Conservation (phyloP, 371 early-diverging fungal species). For the Conidiobolus incongruus region DNA sequence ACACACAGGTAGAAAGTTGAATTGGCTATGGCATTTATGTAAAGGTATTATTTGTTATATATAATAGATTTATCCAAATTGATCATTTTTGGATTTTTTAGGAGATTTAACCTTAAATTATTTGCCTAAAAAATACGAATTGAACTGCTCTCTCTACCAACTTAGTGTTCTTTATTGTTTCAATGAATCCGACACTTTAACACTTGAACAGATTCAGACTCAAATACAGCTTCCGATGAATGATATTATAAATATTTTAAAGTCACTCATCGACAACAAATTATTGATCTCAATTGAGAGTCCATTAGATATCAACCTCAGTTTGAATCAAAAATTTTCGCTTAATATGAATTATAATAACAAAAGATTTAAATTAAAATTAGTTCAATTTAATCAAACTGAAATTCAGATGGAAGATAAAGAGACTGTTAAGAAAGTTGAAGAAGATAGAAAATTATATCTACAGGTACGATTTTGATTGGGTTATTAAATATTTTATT, state of each 20-base stretch:
- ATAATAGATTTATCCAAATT: not conserved
- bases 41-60: slow-evolving; percentile 21
- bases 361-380: slow-evolving; percentile 63
- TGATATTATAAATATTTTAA: slow-evolving; percentile 27
- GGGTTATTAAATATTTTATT: not conserved
- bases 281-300: not conserved
- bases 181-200: slow-evolving; percentile 21
- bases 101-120: slow-evolving; percentile 43
- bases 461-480: slow-evolving; percentile 46
- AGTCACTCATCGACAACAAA: slow-evolving; percentile 7
- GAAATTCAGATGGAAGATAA: slow-evolving; percentile 72
- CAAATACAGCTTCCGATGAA: slow-evolving; percentile 20
- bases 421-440: slow-evolving; percentile 69
- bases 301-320: not conserved
- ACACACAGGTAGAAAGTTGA: slow-evolving; percentile 58
- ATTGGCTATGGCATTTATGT: slow-evolving; percentile 71
- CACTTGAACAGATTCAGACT: slow-evolving; percentile 21
- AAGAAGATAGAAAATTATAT: slow-evolving; percentile 62
- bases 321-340: not conserved
- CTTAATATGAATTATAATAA: slow-evolving; percentile 9
- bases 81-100: slow-evolving; percentile 7
- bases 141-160: slow-evolving; percentile 58
- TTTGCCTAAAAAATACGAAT: slow-evolving; percentile 57
- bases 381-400: slow-evolving; percentile 48
- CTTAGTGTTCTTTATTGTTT: slow-evolving; percentile 43